phyloP scores from a whole-genome alignment of 148 eudicot genomes.

The Simmondsia chinensis region DNA sequence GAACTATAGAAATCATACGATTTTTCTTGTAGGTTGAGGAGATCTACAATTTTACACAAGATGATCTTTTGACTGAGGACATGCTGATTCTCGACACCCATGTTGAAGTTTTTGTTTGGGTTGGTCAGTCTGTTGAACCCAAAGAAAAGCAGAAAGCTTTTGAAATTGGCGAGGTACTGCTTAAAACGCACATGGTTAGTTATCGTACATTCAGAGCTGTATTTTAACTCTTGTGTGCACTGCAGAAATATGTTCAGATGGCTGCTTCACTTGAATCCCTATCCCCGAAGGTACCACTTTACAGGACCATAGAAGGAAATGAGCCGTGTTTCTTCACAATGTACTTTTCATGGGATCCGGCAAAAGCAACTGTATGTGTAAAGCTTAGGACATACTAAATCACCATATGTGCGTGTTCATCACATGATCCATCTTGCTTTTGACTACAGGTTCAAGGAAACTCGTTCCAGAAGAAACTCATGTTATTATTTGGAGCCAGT shows the following conservation, averaged over 20 bases:
- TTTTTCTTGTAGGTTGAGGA: constrained; percentile 68
- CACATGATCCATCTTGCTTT: background rate
- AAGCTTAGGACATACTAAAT: too few species aligned
- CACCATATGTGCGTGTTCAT: constrained; percentile 1
- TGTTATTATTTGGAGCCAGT: constrained; percentile 73
- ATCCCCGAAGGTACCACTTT: constrained; percentile 65
- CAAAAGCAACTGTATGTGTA: constrained; percentile 77
- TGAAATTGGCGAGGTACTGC: constrained; percentile 81
- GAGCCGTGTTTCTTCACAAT: constrained; percentile 97
- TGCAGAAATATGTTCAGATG: constrained; percentile 77
- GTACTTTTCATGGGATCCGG: constrained; percentile 86
- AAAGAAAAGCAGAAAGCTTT: constrained; percentile 88
- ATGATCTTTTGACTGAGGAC: constrained; percentile 96
- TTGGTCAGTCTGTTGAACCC: constrained; percentile 84
- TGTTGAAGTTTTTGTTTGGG: constrained; percentile 92
- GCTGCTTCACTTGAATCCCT: constrained; percentile 77
- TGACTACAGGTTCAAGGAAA: constrained; percentile 71
- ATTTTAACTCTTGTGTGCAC: constrained; percentile 6
- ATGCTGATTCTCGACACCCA: constrained; percentile 88
- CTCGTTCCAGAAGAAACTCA: constrained; percentile 93
- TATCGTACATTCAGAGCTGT: background rate
- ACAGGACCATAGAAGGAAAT: constrained; percentile 86
- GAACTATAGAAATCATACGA: background rate
- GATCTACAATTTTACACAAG: constrained; percentile 87
- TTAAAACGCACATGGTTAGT: too few species aligned